Percentiles rank a stretch among this genome's conserved stretches.
These are phyloP conservation scores for Tuber microsphaerosporum DNA, from an alignment of 495 filamentous ascomycete genomes.

Conservation along the genomic window DNA sequence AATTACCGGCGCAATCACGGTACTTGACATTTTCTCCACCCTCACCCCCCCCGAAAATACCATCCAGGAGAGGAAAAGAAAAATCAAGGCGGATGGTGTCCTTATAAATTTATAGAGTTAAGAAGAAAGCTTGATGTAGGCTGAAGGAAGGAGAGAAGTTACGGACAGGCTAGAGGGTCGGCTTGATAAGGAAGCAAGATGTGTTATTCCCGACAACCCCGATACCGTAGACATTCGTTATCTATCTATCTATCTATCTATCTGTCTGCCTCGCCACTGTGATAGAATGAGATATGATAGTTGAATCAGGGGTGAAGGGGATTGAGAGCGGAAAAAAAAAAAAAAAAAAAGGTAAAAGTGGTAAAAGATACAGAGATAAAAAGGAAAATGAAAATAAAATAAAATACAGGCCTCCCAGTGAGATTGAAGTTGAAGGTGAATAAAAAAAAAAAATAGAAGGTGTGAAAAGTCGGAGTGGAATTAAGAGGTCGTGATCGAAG, in stretches of 20 bases:
- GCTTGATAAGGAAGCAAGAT: neutral
- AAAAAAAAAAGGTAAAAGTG: neutral
- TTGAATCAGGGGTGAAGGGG: neutral
- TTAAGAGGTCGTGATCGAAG: neutral
- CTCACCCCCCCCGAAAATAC: neutral
- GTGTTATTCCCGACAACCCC: neutral
- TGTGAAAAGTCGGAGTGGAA: neutral
- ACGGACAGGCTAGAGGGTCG: neutral
- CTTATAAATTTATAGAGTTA: neutral
- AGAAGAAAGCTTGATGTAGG: neutral
- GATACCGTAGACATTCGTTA: neutral
- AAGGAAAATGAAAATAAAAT: neutral
- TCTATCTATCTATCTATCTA: neutral
- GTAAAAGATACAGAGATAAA: neutral
- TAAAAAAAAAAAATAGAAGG: neutral
- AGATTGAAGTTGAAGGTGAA: neutral
- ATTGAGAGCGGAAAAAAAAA: neutral
- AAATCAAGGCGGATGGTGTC: neutral
- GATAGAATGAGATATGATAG: neutral
- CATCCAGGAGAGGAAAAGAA: neutral
- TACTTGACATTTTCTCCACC: neutral
- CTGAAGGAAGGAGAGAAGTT: neutral
- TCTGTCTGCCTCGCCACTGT: neutral
- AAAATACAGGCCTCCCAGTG: neutral
- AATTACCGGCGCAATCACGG: neutral